These are phyloP conservation scores for Blastobotrys arbuscula DNA, from an alignment of 1,139 yeast genomes.

Conservation along the genomic window DNA sequence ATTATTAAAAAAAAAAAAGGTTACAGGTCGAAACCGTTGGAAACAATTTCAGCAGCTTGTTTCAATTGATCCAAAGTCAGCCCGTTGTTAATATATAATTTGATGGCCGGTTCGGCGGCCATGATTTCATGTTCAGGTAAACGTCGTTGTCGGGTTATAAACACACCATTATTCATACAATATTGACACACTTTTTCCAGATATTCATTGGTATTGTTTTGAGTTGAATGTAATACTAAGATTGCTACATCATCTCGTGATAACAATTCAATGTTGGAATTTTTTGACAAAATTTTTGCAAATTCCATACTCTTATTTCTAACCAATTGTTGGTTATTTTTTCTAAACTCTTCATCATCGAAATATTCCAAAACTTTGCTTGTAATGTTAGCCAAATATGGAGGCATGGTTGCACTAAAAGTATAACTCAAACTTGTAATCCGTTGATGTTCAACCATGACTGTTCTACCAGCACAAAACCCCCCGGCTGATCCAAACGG, in stretches of 20 bases:
- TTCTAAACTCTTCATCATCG: conserved; percentile 29
- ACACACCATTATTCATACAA: conserved; percentile 47
- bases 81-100: conserved; percentile 50
- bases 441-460: conserved; percentile 89
- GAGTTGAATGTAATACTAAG: conserved; percentile 31
- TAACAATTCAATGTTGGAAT: conserved; percentile 39
- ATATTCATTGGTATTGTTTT: conserved; percentile 21
- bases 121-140: conserved; percentile 69
- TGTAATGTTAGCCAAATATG: conserved; percentile 76
- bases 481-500: conserved; percentile 93
- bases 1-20: too few relatives aligned
- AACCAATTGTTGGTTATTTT: conserved; percentile 34
- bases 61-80: conserved; percentile 50
- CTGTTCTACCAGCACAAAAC: conserved; percentile 78
- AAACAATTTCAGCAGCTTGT: conserved; percentile 27
- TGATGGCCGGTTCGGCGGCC: conserved; percentile 65
- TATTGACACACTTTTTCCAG: conserved; percentile 63
- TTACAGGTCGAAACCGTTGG: conserved; percentile 12
- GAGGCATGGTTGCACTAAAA: conserved; percentile 92
- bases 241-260: conserved; percentile 62
- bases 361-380: conserved; percentile 46
- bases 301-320: conserved; percentile 37
- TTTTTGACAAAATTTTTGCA: conserved; percentile 35
- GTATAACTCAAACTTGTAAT: conserved; percentile 86
- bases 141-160: conserved; percentile 65